These are phyloP conservation scores for Cronartium quercuum DNA, from an alignment of 1,284 basidiomycete species.

Conservation along the genomic window DNA sequence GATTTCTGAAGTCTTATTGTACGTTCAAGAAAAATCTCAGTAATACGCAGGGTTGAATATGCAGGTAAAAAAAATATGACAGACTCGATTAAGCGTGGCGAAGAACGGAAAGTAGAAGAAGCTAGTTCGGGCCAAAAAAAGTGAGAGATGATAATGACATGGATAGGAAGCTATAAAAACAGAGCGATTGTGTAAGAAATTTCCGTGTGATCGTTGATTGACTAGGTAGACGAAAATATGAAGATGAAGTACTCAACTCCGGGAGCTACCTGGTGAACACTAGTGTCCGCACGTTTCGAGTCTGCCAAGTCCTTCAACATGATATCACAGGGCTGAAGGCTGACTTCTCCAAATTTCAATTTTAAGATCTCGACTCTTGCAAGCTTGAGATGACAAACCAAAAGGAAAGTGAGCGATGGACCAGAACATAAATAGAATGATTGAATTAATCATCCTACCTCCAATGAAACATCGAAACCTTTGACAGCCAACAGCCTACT, in stretches of 20 bases:
- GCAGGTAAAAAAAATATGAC: neutral
- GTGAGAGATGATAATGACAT: slow-evolving; percentile 80
- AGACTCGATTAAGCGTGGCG: slow-evolving; percentile 23
- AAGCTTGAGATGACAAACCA: slow-evolving; percentile 55
- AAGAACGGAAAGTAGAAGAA: slow-evolving; percentile 7
- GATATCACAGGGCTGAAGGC: slow-evolving; percentile 86
- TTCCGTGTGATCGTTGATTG: too few species aligned
- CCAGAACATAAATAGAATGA: neutral
- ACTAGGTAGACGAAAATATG: too few species aligned
- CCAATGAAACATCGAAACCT: slow-evolving; percentile 72
- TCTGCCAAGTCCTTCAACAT: slow-evolving; percentile 94
- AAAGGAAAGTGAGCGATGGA: neutral
- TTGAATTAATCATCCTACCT: slow-evolving; percentile 56
- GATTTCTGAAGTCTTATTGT: slow-evolving; percentile 60
- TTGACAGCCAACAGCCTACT: slow-evolving; percentile 69
- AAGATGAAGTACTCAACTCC: slow-evolving; percentile 52
- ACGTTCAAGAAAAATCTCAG: neutral
- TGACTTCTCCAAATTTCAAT: slow-evolving; percentile 81
- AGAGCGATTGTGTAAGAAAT: too few species aligned
- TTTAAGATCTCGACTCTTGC: slow-evolving; percentile 87
- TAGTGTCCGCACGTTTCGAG: slow-evolving; percentile 75
- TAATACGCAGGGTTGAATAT: neutral
- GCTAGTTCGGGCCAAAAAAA: slow-evolving; percentile 72
- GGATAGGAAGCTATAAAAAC: slow-evolving; percentile 59
- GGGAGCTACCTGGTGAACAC: slow-evolving; percentile 65